Percentiles rank a stretch among this genome's conserved stretches.
phyloP scores from a whole-genome alignment of 352 stramenopile genomes.

The Globisporangium yorkense region DNA sequence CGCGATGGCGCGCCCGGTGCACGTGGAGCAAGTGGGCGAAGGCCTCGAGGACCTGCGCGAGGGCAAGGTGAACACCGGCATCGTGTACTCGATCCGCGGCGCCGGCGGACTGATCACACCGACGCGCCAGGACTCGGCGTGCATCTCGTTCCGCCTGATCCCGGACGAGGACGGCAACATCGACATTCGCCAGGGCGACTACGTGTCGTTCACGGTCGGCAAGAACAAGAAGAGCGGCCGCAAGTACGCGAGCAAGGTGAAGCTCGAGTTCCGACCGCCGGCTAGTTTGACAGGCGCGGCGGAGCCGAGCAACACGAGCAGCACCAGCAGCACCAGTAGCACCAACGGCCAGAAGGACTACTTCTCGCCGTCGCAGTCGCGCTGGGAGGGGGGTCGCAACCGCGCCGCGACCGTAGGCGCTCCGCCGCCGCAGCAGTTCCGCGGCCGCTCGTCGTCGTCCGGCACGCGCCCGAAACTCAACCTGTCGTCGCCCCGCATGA shows the following conservation, averaged over 20 bases:
- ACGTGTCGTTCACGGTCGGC: constrained; percentile 84
- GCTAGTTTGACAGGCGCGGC: constrained; percentile 32
- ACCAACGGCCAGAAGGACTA: constrained; percentile 51
- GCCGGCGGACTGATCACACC: constrained; percentile 80
- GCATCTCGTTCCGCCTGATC: constrained; percentile 86
- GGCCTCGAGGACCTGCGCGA: constrained; percentile 79
- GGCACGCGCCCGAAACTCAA: constrained; percentile 55
- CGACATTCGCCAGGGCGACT: constrained; percentile 80
- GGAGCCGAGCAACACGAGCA: constrained; percentile 14
- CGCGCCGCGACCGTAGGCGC: constrained; percentile 44
- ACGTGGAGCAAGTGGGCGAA: constrained; percentile 81
- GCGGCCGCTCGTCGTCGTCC: constrained; percentile 50
- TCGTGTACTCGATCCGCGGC: constrained; percentile 83
- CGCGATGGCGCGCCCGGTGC: constrained; percentile 60
- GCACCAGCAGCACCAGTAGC: constrained; percentile 10
- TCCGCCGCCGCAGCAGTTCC: constrained; percentile 36
- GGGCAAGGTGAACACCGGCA: constrained; percentile 84
- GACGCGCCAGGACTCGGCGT: constrained; percentile 76
- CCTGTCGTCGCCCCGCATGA: constrained; percentile 53
- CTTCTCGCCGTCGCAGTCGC: constrained; percentile 40
- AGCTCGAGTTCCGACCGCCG: constrained; percentile 81
- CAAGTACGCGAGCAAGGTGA: constrained; percentile 87
- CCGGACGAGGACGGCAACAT: constrained; percentile 83
- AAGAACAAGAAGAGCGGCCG: constrained; percentile 89
- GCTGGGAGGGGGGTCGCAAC: constrained; percentile 48